Evolutionary conservation across 2,329 filamentous ascomycete genomes (phyloP).

Genomic region (Fusarium equiseti): DNA sequence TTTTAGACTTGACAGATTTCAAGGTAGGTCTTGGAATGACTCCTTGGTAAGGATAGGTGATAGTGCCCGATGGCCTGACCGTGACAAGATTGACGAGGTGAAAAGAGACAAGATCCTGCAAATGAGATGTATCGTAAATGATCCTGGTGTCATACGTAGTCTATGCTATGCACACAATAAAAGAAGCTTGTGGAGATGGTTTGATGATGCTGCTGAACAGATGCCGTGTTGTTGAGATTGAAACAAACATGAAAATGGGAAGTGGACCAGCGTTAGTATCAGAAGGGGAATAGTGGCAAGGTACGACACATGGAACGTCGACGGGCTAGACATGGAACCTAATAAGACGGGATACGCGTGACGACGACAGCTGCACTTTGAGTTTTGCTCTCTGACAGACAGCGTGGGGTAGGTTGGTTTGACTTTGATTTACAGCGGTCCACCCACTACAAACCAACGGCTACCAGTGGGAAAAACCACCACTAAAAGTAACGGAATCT

Average conservation of each 20-base stretch:
- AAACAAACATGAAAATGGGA: constrained; percentile 38
- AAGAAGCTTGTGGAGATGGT: constrained; percentile 29
- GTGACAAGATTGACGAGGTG: constrained; percentile 14
- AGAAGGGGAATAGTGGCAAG: constrained; percentile 32
- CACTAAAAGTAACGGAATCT: constrained; percentile 25
- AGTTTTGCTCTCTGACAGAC: constrained; percentile 23
- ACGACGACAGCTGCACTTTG: not conserved
- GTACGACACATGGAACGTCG: not conserved
- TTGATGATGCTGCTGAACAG: constrained; percentile 16
- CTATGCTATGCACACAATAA: not conserved
- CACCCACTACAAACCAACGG: constrained; percentile 34
- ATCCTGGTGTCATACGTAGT: not conserved
- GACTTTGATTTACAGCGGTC: constrained; percentile 9
- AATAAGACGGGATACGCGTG: not conserved
- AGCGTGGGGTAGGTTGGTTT: constrained; percentile 17
- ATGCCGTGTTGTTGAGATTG: constrained; percentile 32
- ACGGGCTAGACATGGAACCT: not conserved
- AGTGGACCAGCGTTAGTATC: constrained; percentile 34
- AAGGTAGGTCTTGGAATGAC: not conserved
- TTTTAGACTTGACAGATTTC: constrained; percentile 1
- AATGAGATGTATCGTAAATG: not conserved
- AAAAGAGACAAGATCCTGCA: constrained; percentile 1
- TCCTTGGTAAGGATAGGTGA: not conserved
- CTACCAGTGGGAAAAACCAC: constrained; percentile 11
- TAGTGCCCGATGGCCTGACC: constrained; percentile 33